phyloP scores from a whole-genome alignment of 768 basidiomycete genomes.

The Mycena galericulata region DNA sequence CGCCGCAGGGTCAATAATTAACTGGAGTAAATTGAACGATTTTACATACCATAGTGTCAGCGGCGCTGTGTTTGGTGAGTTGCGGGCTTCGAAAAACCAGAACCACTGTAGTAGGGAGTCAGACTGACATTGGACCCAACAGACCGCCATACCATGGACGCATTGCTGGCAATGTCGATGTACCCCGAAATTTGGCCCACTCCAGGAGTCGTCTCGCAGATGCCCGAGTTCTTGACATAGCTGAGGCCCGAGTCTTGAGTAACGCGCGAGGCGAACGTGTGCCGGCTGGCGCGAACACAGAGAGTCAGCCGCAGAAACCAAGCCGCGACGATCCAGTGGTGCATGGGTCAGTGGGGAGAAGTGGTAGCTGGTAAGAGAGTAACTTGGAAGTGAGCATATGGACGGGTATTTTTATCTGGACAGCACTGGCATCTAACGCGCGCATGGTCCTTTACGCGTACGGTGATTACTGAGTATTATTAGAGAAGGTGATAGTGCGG shows the following conservation, averaged over 20 bases:
- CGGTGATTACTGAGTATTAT: too few species aligned
- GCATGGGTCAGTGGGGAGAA: not conserved
- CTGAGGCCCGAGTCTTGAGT: slow-evolving; percentile 1
- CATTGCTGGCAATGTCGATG: slow-evolving; percentile 65
- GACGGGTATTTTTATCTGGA: too few species aligned
- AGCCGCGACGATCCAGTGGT: not conserved
- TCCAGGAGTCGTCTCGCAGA: slow-evolving; percentile 74
- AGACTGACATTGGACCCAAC: not conserved
- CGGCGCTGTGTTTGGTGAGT: slow-evolving; percentile 58
- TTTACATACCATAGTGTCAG: slow-evolving; percentile 58
- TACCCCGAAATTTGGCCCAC: slow-evolving; percentile 74
- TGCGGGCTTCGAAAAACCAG: slow-evolving; percentile 64
- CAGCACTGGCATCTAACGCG: too few species aligned
- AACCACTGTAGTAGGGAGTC: slow-evolving; percentile 55
- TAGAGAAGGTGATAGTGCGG: too few species aligned
- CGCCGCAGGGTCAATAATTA: not conserved
- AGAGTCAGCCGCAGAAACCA: not conserved
- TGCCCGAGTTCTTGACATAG: slow-evolving; percentile 68
- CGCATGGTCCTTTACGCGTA: too few species aligned
- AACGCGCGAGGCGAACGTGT: not conserved
- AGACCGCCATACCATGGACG: slow-evolving; percentile 63
- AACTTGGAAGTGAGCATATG: not conserved
- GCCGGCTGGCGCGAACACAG: not conserved
- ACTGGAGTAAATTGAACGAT: slow-evolving; percentile 22
- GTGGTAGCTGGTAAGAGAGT: not conserved